Conservation (phyloP, 768 basidiomycete species). For the Daedaleopsis sinensis region DNA sequence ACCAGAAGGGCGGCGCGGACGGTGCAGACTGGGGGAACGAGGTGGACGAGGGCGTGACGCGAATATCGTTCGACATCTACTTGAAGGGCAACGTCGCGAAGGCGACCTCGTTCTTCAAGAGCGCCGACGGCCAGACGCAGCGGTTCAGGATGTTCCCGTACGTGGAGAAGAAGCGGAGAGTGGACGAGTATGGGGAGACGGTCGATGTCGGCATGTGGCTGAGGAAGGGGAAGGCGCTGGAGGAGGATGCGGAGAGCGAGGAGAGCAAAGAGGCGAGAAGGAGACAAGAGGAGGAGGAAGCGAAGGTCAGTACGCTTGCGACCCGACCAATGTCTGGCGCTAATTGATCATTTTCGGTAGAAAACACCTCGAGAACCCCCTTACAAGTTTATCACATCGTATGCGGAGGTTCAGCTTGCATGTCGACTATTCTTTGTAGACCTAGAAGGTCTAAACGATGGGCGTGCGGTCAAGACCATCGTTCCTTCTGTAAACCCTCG, state of each 20-base stretch:
- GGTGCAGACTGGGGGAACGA: constrained; percentile 72
- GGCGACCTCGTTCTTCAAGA: constrained; percentile 87
- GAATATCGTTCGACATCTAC: constrained; percentile 93
- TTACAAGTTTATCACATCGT: constrained; percentile 83
- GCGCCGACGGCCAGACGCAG: constrained; percentile 65
- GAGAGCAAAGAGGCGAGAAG: constrained; percentile 75
- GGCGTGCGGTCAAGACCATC: constrained; percentile 95
- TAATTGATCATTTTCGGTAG: constrained; percentile 38
- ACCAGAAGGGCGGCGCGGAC: constrained; percentile 47
- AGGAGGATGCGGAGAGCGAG: constrained; percentile 86
- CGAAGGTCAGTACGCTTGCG: constrained; percentile 54
- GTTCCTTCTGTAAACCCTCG: constrained; percentile 95
- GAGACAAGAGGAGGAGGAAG: constrained; percentile 76
- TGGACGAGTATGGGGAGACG: constrained; percentile 95
- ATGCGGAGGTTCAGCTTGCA: constrained; percentile 76
- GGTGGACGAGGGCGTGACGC: constrained; percentile 73
- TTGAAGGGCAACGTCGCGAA: constrained; percentile 95
- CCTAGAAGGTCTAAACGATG: constrained; percentile 96
- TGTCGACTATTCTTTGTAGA: constrained; percentile 92
- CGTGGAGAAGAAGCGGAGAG: constrained; percentile 86
- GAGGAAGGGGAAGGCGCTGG: constrained; percentile 86
- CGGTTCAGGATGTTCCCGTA: constrained; percentile 98
- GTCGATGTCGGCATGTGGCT: constrained; percentile 97
- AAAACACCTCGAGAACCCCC: constrained; percentile 83
- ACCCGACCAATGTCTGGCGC: constrained; percentile 4